Percentiles rank a stretch among this genome's conserved stretches.
Conservation (phyloP, 192 early-diverging fungal species). For the Mortierella alpina region DNA sequence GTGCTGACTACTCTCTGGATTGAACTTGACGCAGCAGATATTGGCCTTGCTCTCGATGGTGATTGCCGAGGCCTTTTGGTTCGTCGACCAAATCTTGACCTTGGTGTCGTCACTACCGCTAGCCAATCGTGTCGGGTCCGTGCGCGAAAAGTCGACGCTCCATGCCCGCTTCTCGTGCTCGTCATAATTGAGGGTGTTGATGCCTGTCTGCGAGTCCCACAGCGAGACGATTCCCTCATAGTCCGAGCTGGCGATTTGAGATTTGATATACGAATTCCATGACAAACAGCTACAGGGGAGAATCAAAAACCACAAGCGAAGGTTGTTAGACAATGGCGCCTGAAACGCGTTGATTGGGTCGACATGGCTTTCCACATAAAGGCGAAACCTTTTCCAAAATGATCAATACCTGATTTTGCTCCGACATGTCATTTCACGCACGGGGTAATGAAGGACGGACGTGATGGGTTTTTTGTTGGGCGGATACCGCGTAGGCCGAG, state of each 20-base stretch:
- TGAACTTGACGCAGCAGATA: conserved; percentile 95
- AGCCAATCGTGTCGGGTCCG: conserved; percentile 82
- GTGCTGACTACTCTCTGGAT: conserved; percentile 77
- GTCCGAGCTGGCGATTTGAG: conserved; percentile 88
- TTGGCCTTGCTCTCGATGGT: conserved; percentile 90
- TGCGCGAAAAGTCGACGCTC: conserved; percentile 88
- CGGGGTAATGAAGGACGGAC: conserved; percentile 78
- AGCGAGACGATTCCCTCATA: conserved; percentile 92
- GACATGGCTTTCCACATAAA: no score
- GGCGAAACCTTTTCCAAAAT: neutral
- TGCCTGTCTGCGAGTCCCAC: conserved; percentile 86
- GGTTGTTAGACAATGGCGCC: no score
- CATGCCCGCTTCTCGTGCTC: conserved; percentile 95
- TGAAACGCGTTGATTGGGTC: no score
- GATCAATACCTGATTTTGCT: conserved; percentile 84
- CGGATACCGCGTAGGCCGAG: conserved; percentile 14
- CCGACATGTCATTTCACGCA: conserved; percentile 78
- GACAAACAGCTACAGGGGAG: conserved; percentile 78
- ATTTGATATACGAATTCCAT: conserved; percentile 90
- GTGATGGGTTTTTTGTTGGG: conserved; percentile 50
- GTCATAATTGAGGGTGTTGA: conserved; percentile 70
- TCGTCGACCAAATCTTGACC: conserved; percentile 90
- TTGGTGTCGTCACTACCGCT: conserved; percentile 94
- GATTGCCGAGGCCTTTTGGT: conserved; percentile 72
- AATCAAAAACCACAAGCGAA: neutral